Evolutionary conservation across 2,329 filamentous ascomycete genomes (phyloP).

Genomic region (Fusarium anthophilum): DNA sequence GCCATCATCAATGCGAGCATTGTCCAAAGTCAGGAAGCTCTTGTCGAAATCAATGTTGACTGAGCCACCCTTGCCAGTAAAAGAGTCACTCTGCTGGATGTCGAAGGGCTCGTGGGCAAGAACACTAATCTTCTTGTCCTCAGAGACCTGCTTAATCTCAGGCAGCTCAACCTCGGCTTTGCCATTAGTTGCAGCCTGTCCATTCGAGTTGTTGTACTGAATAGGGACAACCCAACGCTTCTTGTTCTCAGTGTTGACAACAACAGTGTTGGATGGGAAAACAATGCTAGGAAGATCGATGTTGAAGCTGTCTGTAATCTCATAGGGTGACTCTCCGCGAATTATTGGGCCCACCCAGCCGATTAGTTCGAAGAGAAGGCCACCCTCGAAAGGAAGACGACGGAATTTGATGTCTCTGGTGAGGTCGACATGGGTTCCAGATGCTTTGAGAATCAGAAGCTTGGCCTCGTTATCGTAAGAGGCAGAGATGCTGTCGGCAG

Average conservation of each 20-base stretch:
- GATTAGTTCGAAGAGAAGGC: conserved; percentile 17
- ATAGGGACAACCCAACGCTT: conserved; percentile 15
- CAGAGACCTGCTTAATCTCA: conserved; percentile 1
- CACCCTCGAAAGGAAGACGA: conserved; percentile 12
- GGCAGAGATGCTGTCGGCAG: conserved; percentile 13
- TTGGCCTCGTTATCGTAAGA: conserved; percentile 12
- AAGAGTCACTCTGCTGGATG: conserved; percentile 6
- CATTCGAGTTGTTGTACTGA: neutral
- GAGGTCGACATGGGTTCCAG: conserved; percentile 4
- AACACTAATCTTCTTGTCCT: neutral
- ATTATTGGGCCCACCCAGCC: conserved; percentile 15
- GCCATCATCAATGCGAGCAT: conserved; percentile 6
- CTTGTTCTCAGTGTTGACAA: conserved; percentile 21
- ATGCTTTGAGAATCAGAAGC: conserved; percentile 5
- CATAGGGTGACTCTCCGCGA: neutral
- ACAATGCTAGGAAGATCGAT: conserved; percentile 4
- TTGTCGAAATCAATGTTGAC: conserved; percentile 13
- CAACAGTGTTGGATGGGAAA: conserved; percentile 13
- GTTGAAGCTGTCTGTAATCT: conserved; percentile 2
- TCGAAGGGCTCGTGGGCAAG: neutral
- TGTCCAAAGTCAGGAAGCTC: neutral
- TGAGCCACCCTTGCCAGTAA: conserved; percentile 9
- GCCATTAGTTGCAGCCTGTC: neutral
- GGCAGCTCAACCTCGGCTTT: neutral
- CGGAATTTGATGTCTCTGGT: conserved; percentile 4